Conservation (phyloP, 352 stramenopile genomes). For the Thalassiosira mediterranea region DNA sequence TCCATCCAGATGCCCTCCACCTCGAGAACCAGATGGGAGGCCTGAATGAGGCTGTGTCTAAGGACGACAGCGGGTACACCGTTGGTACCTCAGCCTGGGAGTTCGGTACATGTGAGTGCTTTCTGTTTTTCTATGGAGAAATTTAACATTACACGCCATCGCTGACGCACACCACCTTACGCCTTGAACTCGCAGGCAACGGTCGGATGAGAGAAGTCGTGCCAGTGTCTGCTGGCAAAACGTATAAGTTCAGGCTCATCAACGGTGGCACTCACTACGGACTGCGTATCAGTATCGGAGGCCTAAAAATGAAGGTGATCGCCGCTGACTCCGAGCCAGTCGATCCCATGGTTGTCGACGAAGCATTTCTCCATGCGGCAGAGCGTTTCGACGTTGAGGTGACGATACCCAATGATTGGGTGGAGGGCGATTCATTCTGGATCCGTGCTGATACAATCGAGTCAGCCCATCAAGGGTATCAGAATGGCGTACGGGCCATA, state of each 20-base stretch:
- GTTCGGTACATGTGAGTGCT: conserved; percentile 24
- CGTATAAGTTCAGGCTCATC: conserved; percentile 29
- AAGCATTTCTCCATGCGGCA: conserved; percentile 17
- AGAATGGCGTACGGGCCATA: conserved; percentile 19
- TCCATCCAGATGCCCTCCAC: neutral
- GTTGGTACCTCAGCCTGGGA: conserved; percentile 10
- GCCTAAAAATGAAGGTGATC: conserved; percentile 24
- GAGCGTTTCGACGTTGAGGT: conserved; percentile 28
- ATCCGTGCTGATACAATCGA: conserved; percentile 29
- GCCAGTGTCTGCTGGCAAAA: conserved; percentile 11
- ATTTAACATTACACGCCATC: neutral
- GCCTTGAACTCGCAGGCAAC: conserved; percentile 13
- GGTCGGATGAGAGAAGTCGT: conserved; percentile 33
- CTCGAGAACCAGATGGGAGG: conserved; percentile 1
- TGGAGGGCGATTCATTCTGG: conserved; percentile 20
- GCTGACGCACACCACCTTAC: neutral
- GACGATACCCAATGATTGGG: conserved; percentile 15
- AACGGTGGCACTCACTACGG: conserved; percentile 24
- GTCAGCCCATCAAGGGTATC: conserved; percentile 17
- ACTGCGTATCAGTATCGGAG: conserved; percentile 25
- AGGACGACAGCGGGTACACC: conserved; percentile 24
- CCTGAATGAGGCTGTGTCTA: conserved; percentile 9
- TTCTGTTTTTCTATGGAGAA: too few species aligned
- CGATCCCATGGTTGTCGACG: conserved; percentile 16
- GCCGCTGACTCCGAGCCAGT: conserved; percentile 28